Percentiles rank a stretch among this genome's conserved stretches.
Conservation (phyloP, 306 rosid genomes). For the Malus fusca region DNA sequence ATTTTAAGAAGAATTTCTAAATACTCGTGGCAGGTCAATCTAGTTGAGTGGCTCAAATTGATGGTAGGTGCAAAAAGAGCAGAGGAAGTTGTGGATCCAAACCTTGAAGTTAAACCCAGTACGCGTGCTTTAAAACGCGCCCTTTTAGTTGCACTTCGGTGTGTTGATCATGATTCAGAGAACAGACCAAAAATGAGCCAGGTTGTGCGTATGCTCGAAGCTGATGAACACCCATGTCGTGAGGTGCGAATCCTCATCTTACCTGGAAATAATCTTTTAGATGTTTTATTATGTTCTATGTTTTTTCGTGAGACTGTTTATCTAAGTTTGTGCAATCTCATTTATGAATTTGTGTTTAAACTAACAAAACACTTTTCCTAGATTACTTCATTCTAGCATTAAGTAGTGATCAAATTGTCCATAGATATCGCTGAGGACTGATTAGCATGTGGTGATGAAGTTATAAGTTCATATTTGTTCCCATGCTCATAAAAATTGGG, state of each 20-base stretch:
- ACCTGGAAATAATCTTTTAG: background rate
- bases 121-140: constrained; percentile 70
- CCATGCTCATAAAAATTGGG: background rate
- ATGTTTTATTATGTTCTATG: background rate
- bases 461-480: background rate
- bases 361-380: background rate
- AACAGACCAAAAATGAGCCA: constrained; percentile 96
- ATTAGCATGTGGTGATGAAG: too few species aligned
- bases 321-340: background rate
- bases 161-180: constrained; percentile 83
- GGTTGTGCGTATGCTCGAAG: constrained; percentile 87
- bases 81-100: constrained; percentile 77
- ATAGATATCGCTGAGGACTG: too few species aligned
- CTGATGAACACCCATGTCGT: constrained; percentile 74
- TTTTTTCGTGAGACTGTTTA: background rate
- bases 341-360: background rate
- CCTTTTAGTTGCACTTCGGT: constrained; percentile 78
- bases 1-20: constrained; percentile 11
- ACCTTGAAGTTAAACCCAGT: constrained; percentile 71
- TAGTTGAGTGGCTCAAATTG: constrained; percentile 93
- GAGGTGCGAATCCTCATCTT: constrained; percentile 47
- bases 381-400: background rate
- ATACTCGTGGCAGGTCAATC: constrained; percentile 66
- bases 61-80: constrained; percentile 94
- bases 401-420: too few species aligned